Conservation (phyloP, 345 rosid species). For the Carallia brachiata region DNA sequence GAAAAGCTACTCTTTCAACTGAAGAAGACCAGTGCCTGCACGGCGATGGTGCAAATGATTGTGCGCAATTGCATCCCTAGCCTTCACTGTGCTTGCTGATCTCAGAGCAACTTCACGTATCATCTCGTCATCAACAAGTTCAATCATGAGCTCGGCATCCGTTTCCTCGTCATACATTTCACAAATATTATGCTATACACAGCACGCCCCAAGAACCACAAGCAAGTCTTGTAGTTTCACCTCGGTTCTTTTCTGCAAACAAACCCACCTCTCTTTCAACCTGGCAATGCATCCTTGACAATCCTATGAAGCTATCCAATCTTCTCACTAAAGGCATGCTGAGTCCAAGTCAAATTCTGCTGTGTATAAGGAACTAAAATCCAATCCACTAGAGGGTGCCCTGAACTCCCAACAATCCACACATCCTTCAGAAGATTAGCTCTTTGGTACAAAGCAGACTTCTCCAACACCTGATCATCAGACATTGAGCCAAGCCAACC, state of each 20-base stretch:
- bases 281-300: slow-evolving; percentile 61
- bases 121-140: slow-evolving; percentile 66
- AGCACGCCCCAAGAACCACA: slow-evolving; percentile 71
- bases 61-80: slow-evolving; percentile 71
- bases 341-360: slow-evolving; percentile 75
- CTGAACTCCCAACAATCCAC: slow-evolving; percentile 71
- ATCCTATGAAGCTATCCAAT: slow-evolving; percentile 58
- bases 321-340: slow-evolving; percentile 77
- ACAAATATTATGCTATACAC: slow-evolving; percentile 74
- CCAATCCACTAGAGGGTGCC: slow-evolving; percentile 74
- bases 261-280: slow-evolving; percentile 72
- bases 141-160: slow-evolving; percentile 41
- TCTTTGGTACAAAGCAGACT: slow-evolving; percentile 64
- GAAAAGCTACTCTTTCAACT: slow-evolving; percentile 6
- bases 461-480: slow-evolving; percentile 73
- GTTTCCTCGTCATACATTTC: slow-evolving; percentile 53
- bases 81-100: slow-evolving; percentile 50
- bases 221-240: slow-evolving; percentile 74
- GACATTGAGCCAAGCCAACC: slow-evolving; percentile 91
- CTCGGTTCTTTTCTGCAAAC: slow-evolving; percentile 73
- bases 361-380: slow-evolving; percentile 74
- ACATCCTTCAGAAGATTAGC: slow-evolving; percentile 53
- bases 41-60: slow-evolving; percentile 69
- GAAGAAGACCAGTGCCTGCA: slow-evolving; percentile 64
- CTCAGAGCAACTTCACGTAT: slow-evolving; percentile 53